Evolutionary conservation across 805 yeast species (phyloP), one percentile per base, ranked within the genome.

Genomic region (Zygosaccharomyces rouxii): DNA sequence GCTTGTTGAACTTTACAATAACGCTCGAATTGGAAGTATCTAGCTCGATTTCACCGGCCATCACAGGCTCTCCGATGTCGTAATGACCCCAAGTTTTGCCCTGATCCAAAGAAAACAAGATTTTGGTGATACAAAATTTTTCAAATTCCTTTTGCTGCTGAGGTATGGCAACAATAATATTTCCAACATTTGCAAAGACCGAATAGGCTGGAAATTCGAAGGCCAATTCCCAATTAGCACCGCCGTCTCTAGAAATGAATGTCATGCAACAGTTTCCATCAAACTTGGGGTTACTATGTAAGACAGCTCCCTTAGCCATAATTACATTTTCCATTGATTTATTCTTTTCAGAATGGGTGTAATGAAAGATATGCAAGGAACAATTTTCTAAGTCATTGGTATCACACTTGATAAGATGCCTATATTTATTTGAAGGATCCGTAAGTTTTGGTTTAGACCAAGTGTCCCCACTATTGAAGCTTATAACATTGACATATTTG

Each of bases 321-420:
- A 39, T 26, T 18, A 39, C 43, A 5, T 39, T n/a, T 7, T 18
- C 22, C 43, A 39, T 39, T 39, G 43, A 39, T 4, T n/a, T 26
- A 5, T 26, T 13, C 0, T 76, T 71, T 22, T 25, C 13, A 14
- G 63, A 50, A n/a, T 68, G 47, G 51, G 43, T 16, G 10, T 39
- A 39, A 26, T 28, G 16, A 16, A 26, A 39, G 23, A 39, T 13
- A 11, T 39, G 43, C 43, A 39, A 21, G 31, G 31, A 38, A 22
- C 33, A 39, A 22, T 14, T 26, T 26, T 39, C 35, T n/a, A 28
- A 28, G 23, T 14, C 22, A 16, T 39, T 14, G 10, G n/a, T n/a
- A 26, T 28, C 23, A 31, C 31, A 26, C 31, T 39, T 26, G 35
- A 28, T 14, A 16, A 39, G 9, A 13, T 14, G n/a, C 23, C 19